Percentiles rank a stretch among this genome's conserved stretches.
phyloP scores from a whole-genome alignment of 805 yeast genomes.

The Monosporozyma aquatica region DNA sequence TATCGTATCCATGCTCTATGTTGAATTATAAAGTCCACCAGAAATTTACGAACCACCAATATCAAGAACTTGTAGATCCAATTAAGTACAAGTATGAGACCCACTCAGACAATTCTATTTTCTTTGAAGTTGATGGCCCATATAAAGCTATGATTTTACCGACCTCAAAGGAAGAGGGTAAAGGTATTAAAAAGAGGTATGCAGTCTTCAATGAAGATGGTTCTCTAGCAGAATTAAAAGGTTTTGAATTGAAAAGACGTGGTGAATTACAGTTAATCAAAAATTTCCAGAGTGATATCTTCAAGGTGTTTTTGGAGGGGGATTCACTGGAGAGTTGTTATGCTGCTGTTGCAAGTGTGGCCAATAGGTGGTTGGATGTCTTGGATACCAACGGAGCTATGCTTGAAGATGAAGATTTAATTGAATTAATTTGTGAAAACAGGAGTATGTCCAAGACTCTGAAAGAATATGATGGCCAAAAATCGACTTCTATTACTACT shows the following conservation, averaged over 20 bases:
- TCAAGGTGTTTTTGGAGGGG: slow-evolving; percentile 86
- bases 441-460: slow-evolving; percentile 89
- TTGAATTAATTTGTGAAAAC: slow-evolving; percentile 91
- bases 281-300: slow-evolving; percentile 90
- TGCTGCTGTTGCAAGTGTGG: slow-evolving; percentile 81
- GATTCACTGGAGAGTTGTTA: slow-evolving; percentile 70
- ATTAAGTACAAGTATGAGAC: slow-evolving; percentile 60
- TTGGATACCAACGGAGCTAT: slow-evolving; percentile 77
- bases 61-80: slow-evolving; percentile 76
- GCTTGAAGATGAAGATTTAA: slow-evolving; percentile 87
- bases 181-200: slow-evolving; percentile 89
- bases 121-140: slow-evolving; percentile 98
- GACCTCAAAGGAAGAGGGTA: slow-evolving; percentile 94
- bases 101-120: slow-evolving; percentile 83
- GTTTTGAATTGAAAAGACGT: slow-evolving; percentile 92
- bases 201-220: slow-evolving; percentile 97
- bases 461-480: slow-evolving; percentile 81
- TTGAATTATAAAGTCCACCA: slow-evolving; percentile 87
- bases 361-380: slow-evolving; percentile 93
- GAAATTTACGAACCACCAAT: slow-evolving; percentile 86
- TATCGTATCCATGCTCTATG: slow-evolving; percentile 96
- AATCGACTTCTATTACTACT: slow-evolving; percentile 92
- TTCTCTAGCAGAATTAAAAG: slow-evolving; percentile 86
- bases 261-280: slow-evolving; percentile 92
- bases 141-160: slow-evolving; percentile 96